Evolutionary conservation across 345 rosid genomes (phyloP).

Genomic region (Salix koriyanagi): DNA sequence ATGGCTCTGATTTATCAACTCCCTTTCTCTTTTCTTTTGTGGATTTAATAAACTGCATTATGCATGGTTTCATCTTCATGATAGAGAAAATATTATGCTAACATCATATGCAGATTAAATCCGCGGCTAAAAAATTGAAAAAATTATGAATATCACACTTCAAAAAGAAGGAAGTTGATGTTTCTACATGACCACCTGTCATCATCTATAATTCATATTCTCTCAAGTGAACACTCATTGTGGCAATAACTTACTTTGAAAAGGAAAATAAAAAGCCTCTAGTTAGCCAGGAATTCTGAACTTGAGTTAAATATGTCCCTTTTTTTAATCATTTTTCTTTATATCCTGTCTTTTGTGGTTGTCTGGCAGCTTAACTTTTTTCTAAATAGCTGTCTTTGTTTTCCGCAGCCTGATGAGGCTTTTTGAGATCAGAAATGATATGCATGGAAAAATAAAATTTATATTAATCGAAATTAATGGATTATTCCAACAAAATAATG

Average conservation of each 20-base stretch:
- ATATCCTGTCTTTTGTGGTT: background rate
- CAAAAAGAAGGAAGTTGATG: background rate
- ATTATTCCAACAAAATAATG: too few relatives aligned
- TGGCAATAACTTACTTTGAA: background rate
- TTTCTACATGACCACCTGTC: background rate
- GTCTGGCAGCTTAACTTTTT: background rate
- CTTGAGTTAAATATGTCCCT: background rate
- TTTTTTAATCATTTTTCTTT: too few relatives aligned
- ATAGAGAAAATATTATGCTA: background rate
- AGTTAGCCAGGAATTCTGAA: background rate
- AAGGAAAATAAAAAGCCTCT: background rate
- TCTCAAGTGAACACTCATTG: background rate
- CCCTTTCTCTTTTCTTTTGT: background rate
- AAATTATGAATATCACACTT: background rate
- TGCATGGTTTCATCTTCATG: background rate
- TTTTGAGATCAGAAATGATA: too few relatives aligned
- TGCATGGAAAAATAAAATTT: too few relatives aligned
- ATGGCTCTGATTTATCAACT: slow-evolving; percentile 4
- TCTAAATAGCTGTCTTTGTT: too few relatives aligned
- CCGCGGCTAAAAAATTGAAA: background rate
- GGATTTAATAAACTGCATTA: background rate
- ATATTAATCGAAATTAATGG: too few relatives aligned
- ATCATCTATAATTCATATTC: background rate
- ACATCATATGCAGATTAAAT: background rate
- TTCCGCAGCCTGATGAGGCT: too few relatives aligned